A percentile compares a stretch with the other conserved stretches of the same genome.
Conservation (phyloP, 129 eudicot species). For the Lactuca saligna region DNA sequence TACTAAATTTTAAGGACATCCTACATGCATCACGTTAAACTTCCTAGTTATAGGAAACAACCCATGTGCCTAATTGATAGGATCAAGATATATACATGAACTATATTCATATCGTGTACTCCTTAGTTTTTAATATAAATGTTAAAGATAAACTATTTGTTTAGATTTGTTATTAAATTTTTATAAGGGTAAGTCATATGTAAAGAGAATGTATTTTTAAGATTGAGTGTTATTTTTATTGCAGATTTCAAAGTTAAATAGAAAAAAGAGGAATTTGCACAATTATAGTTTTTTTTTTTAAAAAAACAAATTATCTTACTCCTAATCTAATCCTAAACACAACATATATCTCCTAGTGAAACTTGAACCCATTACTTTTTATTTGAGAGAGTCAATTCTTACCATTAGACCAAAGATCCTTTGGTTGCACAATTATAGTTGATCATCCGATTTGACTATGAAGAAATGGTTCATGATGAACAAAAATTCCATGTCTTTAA, state of each 20-base stretch:
- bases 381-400: too few relatives aligned
- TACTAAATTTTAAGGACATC: slow-evolving; percentile 24
- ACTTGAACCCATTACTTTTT: too few relatives aligned
- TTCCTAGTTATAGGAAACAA: slow-evolving; percentile 34
- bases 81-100: slow-evolving; percentile 15
- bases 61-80: slow-evolving; percentile 40
- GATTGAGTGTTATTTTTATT: too few relatives aligned
- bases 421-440: neutral
- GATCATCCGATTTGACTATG: neutral
- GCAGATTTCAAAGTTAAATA: neutral
- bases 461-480: neutral
- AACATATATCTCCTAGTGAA: too few relatives aligned
- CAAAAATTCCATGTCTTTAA: neutral
- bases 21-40: slow-evolving; percentile 35
- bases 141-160: neutral
- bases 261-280: neutral
- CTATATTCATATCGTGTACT: slow-evolving; percentile 19
- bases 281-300: neutral
- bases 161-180: neutral
- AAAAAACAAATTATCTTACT: too few relatives aligned
- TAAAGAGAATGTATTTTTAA: too few relatives aligned
- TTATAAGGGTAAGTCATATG: too few relatives aligned
- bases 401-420: too few relatives aligned
- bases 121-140: neutral
- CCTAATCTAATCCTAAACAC: too few relatives aligned